phyloP scores from a whole-genome alignment of 208 protist species.

The Wallacemonas sp. region DNA sequence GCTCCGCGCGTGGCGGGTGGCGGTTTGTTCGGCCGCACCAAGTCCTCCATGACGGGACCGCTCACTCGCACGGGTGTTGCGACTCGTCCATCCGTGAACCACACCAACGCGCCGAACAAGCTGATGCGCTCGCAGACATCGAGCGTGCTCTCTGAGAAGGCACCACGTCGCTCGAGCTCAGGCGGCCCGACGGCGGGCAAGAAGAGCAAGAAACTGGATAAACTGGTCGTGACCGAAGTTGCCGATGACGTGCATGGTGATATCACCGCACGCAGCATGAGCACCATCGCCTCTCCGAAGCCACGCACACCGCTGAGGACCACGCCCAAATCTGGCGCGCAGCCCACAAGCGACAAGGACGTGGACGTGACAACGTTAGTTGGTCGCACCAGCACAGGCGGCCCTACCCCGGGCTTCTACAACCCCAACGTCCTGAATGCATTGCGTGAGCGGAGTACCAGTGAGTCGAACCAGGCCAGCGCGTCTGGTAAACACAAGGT shows the following conservation, averaged over 20 bases:
- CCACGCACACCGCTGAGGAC: slow-evolving; percentile 18
- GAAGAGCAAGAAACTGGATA: neutral
- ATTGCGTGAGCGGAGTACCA: slow-evolving; percentile 48
- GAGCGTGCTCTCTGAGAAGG: too few species aligned
- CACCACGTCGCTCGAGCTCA: neutral
- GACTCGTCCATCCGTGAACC: neutral
- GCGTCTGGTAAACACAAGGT: neutral
- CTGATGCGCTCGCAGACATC: slow-evolving; percentile 1
- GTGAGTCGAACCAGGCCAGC: slow-evolving; percentile 30
- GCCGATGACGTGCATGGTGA: neutral
- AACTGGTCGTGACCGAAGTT: neutral
- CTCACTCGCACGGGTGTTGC: neutral
- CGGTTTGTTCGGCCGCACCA: slow-evolving; percentile 14
- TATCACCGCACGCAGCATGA: slow-evolving; percentile 4
- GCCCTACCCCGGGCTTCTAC: slow-evolving; percentile 30
- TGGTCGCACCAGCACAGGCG: slow-evolving; percentile 1
- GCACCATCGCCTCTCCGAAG: slow-evolving; percentile 13
- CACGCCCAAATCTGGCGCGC: slow-evolving; percentile 15
- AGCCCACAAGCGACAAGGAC: too few species aligned
- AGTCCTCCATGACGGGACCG: slow-evolving; percentile 5
- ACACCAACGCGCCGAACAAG: neutral
- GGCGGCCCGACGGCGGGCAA: neutral
- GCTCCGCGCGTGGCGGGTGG: neutral
- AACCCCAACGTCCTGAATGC: slow-evolving; percentile 37
- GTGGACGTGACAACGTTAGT: neutral